Percentiles rank a stretch among this genome's conserved stretches.
phyloP scores from a whole-genome alignment of 495 filamentous ascomycete genomes.

The Pyrenula aspistea region DNA sequence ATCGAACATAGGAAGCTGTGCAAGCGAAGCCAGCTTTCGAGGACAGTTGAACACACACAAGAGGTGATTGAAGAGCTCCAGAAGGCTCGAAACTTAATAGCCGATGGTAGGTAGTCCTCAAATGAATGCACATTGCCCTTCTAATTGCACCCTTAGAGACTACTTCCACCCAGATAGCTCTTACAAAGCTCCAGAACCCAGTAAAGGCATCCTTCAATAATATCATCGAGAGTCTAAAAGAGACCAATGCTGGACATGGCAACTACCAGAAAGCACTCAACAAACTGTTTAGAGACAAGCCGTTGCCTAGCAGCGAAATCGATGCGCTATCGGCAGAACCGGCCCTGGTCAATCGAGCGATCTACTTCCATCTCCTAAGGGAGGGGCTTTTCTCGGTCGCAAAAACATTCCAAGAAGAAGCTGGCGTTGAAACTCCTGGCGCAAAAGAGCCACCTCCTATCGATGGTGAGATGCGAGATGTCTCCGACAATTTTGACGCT shows the following conservation, averaged over 20 bases:
- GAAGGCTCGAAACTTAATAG: slow-evolving; percentile 57
- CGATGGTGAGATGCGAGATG: not conserved
- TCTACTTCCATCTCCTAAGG: slow-evolving; percentile 89
- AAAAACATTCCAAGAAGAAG: slow-evolving; percentile 44
- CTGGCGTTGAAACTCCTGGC: slow-evolving; percentile 4
- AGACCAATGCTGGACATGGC: slow-evolving; percentile 62
- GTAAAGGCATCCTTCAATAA: slow-evolving; percentile 65
- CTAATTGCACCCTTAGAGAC: slow-evolving; percentile 40
- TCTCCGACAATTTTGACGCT: too few species aligned
- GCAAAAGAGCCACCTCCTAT: not conserved
- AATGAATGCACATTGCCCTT: slow-evolving; percentile 1
- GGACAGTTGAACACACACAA: slow-evolving; percentile 65
- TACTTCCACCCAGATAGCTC: slow-evolving; percentile 49
- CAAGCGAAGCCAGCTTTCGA: slow-evolving; percentile 54
- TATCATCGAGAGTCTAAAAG: slow-evolving; percentile 67
- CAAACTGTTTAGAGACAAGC: slow-evolving; percentile 70
- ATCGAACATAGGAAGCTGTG: slow-evolving; percentile 61
- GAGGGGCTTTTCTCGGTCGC: slow-evolving; percentile 90
- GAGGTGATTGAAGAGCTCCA: slow-evolving; percentile 64
- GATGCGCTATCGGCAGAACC: slow-evolving; percentile 70
- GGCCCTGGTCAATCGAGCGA: slow-evolving; percentile 75
- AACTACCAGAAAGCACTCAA: slow-evolving; percentile 74
- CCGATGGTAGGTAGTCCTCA: slow-evolving; percentile 36
- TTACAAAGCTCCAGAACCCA: slow-evolving; percentile 77
- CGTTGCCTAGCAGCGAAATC: slow-evolving; percentile 62